Evolutionary conservation across 441 rosid genomes (phyloP), one percentile per base, ranked within the genome.

Genomic region (California macrophylla): DNA sequence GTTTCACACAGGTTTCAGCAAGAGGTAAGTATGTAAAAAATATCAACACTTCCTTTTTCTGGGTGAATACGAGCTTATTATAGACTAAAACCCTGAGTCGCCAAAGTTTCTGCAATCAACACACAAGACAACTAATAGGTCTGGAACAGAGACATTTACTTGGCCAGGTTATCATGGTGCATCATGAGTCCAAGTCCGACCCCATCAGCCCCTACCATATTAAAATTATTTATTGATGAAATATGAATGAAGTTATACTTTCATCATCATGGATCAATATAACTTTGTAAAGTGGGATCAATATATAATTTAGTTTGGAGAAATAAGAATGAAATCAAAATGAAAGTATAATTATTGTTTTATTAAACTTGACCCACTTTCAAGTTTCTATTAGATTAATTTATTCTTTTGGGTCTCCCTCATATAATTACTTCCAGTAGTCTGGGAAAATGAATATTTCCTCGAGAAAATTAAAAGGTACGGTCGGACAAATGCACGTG

Each of bases 151-250:
- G 36, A 9, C 1, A 75, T 89, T 78, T 82, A 93, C 98, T 81
- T 83, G 71, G 89, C 92, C 25, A 94, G 89, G 68, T 77, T 80
- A 30, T 80, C 75, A 79, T 87, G 89, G 66, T 94, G 97, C 74
- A 71, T 78, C 30, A 80, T 70, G 6, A 94, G 86, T 29, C 97
- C 97, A 67, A 91, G 88, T 72, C 97, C 98, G 76, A 81, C 86
- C 54, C 97, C 97, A 62, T 91, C 97, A 60, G 90, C 82, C 69
- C 97, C 98, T 94, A 80, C 69, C 72, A 73, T 32, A 38, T 69
- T 26, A 26, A 54, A 15, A 13, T 10, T 2, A 9, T 29, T 21
- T 50, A 18, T 1, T 50, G 3, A 5, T 0, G 8, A 47, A 47
- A 47, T 47, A 18, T 50, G 1, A 50, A 50, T 5, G 18, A 3